These are phyloP conservation scores for Sporobolomyces pararoseus DNA, from an alignment of 768 basidiomycete species.

Conservation along the genomic window DNA sequence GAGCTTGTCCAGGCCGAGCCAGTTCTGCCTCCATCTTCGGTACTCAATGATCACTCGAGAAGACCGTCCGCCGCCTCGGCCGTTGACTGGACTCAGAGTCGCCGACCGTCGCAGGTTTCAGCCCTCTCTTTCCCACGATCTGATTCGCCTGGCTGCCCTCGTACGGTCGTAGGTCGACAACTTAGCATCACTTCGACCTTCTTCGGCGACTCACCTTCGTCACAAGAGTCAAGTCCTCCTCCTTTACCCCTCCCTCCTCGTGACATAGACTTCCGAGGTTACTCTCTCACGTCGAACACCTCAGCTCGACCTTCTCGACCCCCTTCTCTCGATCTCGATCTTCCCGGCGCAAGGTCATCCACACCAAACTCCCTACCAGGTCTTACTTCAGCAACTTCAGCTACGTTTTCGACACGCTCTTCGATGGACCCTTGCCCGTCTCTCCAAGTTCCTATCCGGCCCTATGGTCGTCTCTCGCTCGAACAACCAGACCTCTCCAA, in stretches of 20 bases:
- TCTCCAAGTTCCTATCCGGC: not conserved
- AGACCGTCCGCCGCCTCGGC: not conserved
- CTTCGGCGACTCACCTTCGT: not conserved
- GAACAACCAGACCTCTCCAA: conserved; percentile 14
- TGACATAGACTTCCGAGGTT: not conserved
- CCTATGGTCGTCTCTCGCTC: conserved; percentile 26
- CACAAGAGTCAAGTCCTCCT: not conserved
- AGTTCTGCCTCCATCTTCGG: no score
- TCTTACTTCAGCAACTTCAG: not conserved
- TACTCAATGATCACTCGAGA: not conserved
- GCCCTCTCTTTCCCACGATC: conserved; percentile 7
- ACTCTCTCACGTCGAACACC: not conserved
- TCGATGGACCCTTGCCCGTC: not conserved
- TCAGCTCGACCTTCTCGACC: not conserved
- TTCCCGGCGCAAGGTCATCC: not conserved
- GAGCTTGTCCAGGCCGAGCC: not conserved
- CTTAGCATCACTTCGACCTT: conserved; percentile 16
- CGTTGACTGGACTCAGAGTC: not conserved
- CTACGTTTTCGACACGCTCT: not conserved
- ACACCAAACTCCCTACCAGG: not conserved
- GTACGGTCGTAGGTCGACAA: not conserved
- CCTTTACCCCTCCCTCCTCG: not conserved
- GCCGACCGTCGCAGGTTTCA: not conserved
- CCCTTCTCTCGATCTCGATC: not conserved
- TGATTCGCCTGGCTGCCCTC: not conserved